phyloP scores from a whole-genome alignment of 2,329 filamentous ascomycete genomes.

The Phyllosticta paracitricarpa region DNA sequence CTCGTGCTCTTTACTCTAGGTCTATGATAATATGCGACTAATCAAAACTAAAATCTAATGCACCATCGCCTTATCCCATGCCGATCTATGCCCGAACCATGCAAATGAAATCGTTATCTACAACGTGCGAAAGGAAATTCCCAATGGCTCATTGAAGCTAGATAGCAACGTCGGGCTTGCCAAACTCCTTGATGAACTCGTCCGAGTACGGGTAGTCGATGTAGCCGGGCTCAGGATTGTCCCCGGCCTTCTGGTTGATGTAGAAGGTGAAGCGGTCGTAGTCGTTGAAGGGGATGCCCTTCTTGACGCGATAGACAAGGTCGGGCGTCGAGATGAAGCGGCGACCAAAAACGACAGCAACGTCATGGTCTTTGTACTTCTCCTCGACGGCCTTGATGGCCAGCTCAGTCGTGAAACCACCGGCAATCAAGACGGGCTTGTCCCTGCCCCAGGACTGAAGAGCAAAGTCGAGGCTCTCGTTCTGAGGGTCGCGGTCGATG shows the following conservation, averaged over 20 bases:
- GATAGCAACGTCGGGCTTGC: conserved; percentile 4
- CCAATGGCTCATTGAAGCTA: background rate
- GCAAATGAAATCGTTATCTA: background rate
- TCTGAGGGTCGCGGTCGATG: conserved; percentile 16
- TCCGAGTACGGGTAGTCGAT: conserved; percentile 32
- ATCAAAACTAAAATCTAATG: background rate
- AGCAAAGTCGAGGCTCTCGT: conserved; percentile 18
- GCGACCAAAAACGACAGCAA: conserved; percentile 40
- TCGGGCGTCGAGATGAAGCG: conserved; percentile 42
- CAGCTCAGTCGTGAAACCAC: conserved; percentile 32
- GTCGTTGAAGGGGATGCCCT: conserved; percentile 32
- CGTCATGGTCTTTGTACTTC: conserved; percentile 33
- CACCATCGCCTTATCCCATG: background rate
- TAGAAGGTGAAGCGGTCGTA: conserved; percentile 41
- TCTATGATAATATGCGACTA: background rate
- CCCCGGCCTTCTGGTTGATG: conserved; percentile 11
- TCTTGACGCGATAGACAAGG: conserved; percentile 35
- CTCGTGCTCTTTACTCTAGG: background rate
- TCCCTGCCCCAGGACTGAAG: conserved; percentile 17
- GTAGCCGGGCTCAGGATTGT: conserved; percentile 23
- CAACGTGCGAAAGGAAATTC: background rate
- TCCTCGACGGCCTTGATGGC: conserved; percentile 28
- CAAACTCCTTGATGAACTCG: conserved; percentile 17
- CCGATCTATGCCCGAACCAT: background rate
- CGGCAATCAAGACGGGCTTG: conserved; percentile 29